Evolutionary conservation across 495 filamentous ascomycete species (phyloP).

Genomic region (Daldinia loculata): DNA sequence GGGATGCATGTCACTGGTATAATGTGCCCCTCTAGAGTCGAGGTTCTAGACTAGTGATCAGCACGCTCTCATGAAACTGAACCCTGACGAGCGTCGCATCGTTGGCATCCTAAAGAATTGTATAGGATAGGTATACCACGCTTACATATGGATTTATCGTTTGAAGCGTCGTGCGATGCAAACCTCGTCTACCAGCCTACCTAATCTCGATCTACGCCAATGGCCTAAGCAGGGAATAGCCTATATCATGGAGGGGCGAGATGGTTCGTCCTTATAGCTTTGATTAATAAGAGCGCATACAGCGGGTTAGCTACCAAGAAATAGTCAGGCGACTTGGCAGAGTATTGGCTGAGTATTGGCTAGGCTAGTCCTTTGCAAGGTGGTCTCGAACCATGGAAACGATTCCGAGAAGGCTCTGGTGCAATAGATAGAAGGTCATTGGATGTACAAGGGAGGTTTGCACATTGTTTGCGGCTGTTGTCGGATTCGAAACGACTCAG

Average conservation of each 20-base stretch:
- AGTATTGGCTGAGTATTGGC: conserved; percentile 6
- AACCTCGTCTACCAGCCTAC: conserved; percentile 19
- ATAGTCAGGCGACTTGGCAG: conserved; percentile 22
- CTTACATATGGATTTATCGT: background rate
- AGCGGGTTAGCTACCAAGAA: conserved; percentile 1
- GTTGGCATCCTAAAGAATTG: conserved; percentile 19
- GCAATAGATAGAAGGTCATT: background rate
- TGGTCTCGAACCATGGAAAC: conserved; percentile 7
- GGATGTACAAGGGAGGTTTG: background rate
- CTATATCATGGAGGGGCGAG: conserved; percentile 3
- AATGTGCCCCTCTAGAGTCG: conserved; percentile 24
- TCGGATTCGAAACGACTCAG: background rate
- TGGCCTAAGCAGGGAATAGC: conserved; percentile 7
- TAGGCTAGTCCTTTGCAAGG: conserved; percentile 1
- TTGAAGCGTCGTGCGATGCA: conserved; percentile 14
- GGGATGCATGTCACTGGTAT: conserved; percentile 41
- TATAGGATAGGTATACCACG: conserved; percentile 6
- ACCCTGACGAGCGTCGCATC: conserved; percentile 35
- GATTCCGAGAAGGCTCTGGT: background rate
- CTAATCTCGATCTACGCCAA: conserved; percentile 26
- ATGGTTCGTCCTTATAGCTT: background rate
- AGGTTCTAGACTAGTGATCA: conserved; percentile 40
- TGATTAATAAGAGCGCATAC: conserved; percentile 9
- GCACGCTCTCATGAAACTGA: conserved; percentile 31
- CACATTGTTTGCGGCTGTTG: background rate